phyloP scores from a whole-genome alignment of 352 stramenopile genomes.

The Globisporangium middletonii region DNA sequence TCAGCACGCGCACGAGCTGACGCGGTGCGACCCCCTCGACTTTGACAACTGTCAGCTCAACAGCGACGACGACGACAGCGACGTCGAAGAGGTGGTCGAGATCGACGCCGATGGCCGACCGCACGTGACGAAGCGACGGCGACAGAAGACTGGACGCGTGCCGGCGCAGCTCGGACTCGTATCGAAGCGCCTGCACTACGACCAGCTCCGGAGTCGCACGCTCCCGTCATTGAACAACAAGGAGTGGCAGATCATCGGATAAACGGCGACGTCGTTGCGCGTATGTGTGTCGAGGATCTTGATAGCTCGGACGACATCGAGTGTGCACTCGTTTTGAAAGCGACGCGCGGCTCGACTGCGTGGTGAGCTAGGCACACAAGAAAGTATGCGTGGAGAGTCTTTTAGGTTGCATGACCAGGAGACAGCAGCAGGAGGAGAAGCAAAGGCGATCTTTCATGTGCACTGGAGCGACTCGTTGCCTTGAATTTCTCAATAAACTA shows the following conservation, averaged over 20 bases:
- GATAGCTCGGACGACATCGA: not conserved
- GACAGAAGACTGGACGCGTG: constrained; percentile 17
- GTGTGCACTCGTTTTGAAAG: not conserved
- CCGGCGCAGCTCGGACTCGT: constrained; percentile 44
- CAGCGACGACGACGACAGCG: constrained; percentile 45
- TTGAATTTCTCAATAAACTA: too few species aligned
- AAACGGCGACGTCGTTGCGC: constrained; percentile 2
- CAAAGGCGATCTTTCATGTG: too few species aligned
- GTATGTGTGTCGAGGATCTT: too few species aligned
- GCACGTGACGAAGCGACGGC: constrained; percentile 25
- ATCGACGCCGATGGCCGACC: constrained; percentile 30
- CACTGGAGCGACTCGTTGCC: too few species aligned
- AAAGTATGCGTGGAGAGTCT: too few species aligned
- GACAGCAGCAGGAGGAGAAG: too few species aligned
- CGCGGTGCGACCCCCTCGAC: constrained; percentile 43
- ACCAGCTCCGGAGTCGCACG: constrained; percentile 42
- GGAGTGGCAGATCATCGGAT: constrained; percentile 53
- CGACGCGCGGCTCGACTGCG: too few species aligned
- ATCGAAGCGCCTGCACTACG: constrained; percentile 55
- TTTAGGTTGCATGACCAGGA: too few species aligned
- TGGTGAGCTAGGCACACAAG: too few species aligned
- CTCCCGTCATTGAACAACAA: constrained; percentile 45
- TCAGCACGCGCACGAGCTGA: constrained; percentile 13
- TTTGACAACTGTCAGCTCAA: constrained; percentile 45
- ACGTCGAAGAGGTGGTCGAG: constrained; percentile 40